Evolutionary conservation across 1,284 basidiomycete species (phyloP), one percentile per base, ranked within the genome.

Genomic region (Trametes pubescens): DNA sequence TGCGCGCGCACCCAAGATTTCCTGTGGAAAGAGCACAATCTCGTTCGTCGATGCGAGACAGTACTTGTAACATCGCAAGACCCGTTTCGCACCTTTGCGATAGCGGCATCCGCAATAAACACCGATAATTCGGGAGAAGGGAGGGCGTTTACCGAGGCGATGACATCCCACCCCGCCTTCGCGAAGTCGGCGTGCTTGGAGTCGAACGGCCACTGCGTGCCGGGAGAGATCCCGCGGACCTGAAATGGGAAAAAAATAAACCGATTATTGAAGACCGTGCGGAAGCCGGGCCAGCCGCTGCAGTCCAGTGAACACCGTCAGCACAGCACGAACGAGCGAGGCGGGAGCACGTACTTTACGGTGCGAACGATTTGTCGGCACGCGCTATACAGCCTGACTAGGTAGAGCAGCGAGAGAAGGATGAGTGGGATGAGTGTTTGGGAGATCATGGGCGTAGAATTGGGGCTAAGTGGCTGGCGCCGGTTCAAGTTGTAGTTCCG

Each of bases 271-370:
- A 73, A 66, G n/a, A 70, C 29, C 34, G 66, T 68, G 43, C 71
- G 69, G 57, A 68, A 65, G 24, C 71, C 71, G 6, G 69, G 71
- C 61, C 64, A 68, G 64, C 69, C 37, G 34, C 71, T 72, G 57
- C n/a, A 37, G 16, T 8, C 29, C 29, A 8, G 29, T 32, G 8
- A 8, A 32, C 29, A 32, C 3, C 29, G 24, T 40, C n/a, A 22
- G 35, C 8, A 32, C 11, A 22, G 35, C n/a, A n/a, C n/a, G n/a
- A n/a, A n/a, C n/a, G n/a, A n/a, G n/a, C n/a, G n/a, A n/a, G n/a
- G n/a, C n/a, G 29, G 29, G 32, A 13, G 18, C 37, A 21, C 54
- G 18, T 47, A 56, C 54, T 46, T 32, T 13, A 56, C 35, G 44
- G 21, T 18, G 44, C 44, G 54, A 29, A 47, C 54, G 54, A 47